Evolutionary conservation across 2,329 filamentous ascomycete genomes (phyloP), one percentile per base, ranked within the genome.

Genomic region (Cladosporium sp.): DNA sequence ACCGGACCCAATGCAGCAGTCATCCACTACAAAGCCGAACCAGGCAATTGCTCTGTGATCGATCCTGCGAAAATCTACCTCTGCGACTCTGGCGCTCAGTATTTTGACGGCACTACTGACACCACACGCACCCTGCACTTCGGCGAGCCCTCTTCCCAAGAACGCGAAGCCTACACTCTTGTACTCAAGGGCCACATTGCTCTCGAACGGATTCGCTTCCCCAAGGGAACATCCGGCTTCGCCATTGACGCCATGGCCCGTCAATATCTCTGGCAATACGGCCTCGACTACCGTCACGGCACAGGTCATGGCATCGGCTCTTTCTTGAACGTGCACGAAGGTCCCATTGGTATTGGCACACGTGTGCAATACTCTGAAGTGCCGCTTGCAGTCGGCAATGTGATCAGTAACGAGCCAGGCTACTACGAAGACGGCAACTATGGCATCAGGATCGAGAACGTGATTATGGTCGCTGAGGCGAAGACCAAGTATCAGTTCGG

Each of bases 71-170:
- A 87, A 14, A 85, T 99, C 60, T 99, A 99, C 69, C 84, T 99
- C 2, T 99, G 94, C 72, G 94, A 99, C 74, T 97, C 94, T 20
- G 94, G 94, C 20, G 94, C 90, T n/a, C 94, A 99, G 73, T 99
- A 93, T 69, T 81, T 89, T 2, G 94, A 99, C 72, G 94, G 94
- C 58, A 99, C 94, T 0, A 99, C 94, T 0, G 94, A 99, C 70
- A 96, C 91, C 0, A 99, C 94, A 5, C 84, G 94, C 42, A 99
- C 94, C 0, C 79, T 96, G 39, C 94, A 99, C 70, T 97, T 97
- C 71, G 90, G 91, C 49, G 82, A 86, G 25, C 94, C 94, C 0
- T 90, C 88, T 0, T 84, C 86, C 3, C 88, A 89, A 69, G 92
- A 99, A 75, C 89, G 84, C 69, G 90, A 91, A 70, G 87, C 93